Conservation (phyloP, 116 monocot genomes). For the Cymodocea nodosa region DNA sequence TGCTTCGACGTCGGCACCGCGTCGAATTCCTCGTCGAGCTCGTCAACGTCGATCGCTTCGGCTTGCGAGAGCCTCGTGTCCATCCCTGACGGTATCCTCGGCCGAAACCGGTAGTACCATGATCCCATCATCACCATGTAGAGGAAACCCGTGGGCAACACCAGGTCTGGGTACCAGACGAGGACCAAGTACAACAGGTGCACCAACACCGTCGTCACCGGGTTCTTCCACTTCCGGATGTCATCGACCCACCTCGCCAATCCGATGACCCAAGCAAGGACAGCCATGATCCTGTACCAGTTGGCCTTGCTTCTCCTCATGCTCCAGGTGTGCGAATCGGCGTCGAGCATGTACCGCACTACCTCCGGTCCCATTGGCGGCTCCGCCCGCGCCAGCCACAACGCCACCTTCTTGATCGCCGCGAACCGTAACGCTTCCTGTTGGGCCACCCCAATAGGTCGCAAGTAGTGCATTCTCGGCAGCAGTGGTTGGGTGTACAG, state of each 20-base stretch:
- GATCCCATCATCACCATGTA: constrained; percentile 68
- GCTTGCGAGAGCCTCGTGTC: constrained; percentile 75
- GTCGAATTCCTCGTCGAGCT: constrained; percentile 95
- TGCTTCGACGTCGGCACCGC: constrained; percentile 32
- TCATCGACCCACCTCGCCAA: constrained; percentile 66
- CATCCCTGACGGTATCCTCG: constrained; percentile 59
- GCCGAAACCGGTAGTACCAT: constrained; percentile 77
- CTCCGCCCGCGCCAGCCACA: constrained; percentile 63
- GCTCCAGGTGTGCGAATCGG: constrained; percentile 73
- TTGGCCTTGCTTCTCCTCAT: constrained; percentile 69
- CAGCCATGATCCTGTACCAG: constrained; percentile 85
- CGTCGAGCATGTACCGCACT: constrained; percentile 79
- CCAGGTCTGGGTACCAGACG: constrained; percentile 87
- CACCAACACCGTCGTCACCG: constrained; percentile 67
- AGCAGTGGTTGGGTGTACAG: constrained; percentile 66
- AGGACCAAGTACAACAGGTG: constrained; percentile 73
- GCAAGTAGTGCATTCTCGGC: constrained; percentile 86
- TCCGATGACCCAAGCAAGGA: constrained; percentile 67
- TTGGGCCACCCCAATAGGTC: constrained; percentile 82
- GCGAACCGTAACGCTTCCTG: constrained; percentile 70
- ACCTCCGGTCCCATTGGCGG: constrained; percentile 85
- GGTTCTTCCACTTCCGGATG: constrained; percentile 67
- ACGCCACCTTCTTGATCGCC: constrained; percentile 61
- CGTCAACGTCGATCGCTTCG: constrained; percentile 48
- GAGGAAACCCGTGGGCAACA: constrained; percentile 56